Evolutionary conservation across 805 yeast species (phyloP).

Genomic region (Cyberlindnera xylosilytica): DNA sequence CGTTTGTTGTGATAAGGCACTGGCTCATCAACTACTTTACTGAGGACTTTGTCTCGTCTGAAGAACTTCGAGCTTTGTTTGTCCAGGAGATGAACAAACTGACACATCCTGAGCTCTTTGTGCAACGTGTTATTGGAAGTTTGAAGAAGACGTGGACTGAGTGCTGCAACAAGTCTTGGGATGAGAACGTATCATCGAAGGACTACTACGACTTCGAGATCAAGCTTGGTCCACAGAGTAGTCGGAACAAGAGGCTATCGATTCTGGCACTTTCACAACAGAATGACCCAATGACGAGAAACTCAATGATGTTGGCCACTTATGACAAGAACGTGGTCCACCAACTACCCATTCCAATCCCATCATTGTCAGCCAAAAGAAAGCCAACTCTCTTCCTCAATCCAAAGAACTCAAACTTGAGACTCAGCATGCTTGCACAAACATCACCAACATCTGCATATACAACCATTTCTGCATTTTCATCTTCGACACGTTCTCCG

Average conservation of each 20-base stretch:
- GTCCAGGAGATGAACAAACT: conserved; percentile 33
- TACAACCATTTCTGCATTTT: conserved; percentile 3
- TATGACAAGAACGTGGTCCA: conserved; percentile 22
- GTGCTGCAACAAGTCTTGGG: conserved; percentile 29
- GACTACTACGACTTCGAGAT: conserved; percentile 22
- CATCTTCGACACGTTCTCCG: conserved; percentile 7
- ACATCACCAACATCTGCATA: conserved; percentile 6
- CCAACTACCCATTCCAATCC: conserved; percentile 20
- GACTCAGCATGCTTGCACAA: conserved; percentile 15
- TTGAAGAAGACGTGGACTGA: conserved; percentile 49
- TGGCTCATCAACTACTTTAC: conserved; percentile 87
- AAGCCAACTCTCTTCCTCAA: conserved; percentile 21
- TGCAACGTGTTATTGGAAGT: conserved; percentile 39
- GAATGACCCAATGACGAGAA: conserved; percentile 37
- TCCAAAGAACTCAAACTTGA: conserved; percentile 26
- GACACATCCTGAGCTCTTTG: conserved; percentile 23
- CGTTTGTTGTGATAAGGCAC: conserved; percentile 84
- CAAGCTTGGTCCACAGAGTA: conserved; percentile 27
- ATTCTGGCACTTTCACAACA: conserved; percentile 35
- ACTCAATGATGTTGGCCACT: conserved; percentile 37
- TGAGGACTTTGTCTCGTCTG: conserved; percentile 69
- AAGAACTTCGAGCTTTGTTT: conserved; percentile 44
- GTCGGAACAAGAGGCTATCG: conserved; percentile 33
- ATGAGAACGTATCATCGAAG: conserved; percentile 29
- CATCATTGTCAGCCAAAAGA: conserved; percentile 11